Percentiles rank a stretch among this genome's conserved stretches.
phyloP scores from a whole-genome alignment of 164 flowering plant species.

The Berberis thunbergii region DNA sequence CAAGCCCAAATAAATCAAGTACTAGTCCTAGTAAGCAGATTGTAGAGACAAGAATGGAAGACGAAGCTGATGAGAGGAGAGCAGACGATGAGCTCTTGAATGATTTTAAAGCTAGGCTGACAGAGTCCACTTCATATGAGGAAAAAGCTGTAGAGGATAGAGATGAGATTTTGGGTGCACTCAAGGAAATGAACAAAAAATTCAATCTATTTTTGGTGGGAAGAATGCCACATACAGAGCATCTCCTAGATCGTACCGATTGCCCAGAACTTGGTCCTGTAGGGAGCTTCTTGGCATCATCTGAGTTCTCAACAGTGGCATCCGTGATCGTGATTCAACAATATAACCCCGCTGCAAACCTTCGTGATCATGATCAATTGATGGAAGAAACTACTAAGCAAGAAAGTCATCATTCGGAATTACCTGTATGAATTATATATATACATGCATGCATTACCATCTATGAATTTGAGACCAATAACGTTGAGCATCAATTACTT shows the following conservation, averaged over 20 bases:
- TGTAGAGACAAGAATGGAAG: neutral
- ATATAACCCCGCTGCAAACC: slow-evolving; percentile 4
- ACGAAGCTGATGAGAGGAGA: slow-evolving; percentile 1
- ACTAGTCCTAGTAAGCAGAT: neutral
- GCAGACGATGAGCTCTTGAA: slow-evolving; percentile 14
- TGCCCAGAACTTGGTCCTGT: slow-evolving; percentile 43
- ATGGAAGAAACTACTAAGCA: too few relatives aligned
- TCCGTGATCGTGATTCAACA: slow-evolving; percentile 17
- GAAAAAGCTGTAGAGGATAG: slow-evolving; percentile 20
- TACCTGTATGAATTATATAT: too few relatives aligned
- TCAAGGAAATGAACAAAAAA: slow-evolving; percentile 17
- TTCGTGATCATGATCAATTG: too few relatives aligned
- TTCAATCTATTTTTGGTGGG: slow-evolving; percentile 47
- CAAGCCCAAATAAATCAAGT: neutral
- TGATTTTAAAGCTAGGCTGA: neutral
- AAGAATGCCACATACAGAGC: slow-evolving; percentile 19
- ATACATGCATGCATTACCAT: too few relatives aligned
- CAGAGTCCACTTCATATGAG: slow-evolving; percentile 15
- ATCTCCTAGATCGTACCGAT: slow-evolving; percentile 15
- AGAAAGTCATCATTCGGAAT: too few relatives aligned
- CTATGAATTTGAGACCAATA: too few relatives aligned
- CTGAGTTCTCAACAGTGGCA: slow-evolving; percentile 17
- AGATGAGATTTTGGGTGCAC: slow-evolving; percentile 13
- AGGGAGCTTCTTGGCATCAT: slow-evolving; percentile 30
- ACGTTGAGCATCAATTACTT: too few relatives aligned